Base-by-base conservation (phyloP, 306 rosid species). In the Biancaea sappan region DNA sequence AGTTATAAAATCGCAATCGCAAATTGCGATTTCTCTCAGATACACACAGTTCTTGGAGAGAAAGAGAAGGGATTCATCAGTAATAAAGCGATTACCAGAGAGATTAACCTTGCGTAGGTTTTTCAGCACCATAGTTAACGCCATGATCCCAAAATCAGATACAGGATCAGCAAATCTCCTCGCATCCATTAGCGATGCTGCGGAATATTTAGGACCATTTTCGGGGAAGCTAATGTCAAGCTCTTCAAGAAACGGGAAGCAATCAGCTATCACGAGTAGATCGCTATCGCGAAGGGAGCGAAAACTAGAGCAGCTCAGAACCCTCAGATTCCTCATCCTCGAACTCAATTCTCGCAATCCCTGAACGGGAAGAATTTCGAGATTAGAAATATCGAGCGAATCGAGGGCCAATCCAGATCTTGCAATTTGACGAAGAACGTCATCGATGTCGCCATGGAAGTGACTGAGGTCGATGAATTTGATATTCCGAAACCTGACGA, bases 241-340 rank as follows among this genome's bases (percentile, higher is more conserved):
- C 76, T 91, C 88, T 66, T 89, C 77, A 37, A 91, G 96, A 41
- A 58, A 44, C 10, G 96, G 92, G 66, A 93, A 91, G n/a, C 73
- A 81, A 25, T 81, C 64, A 24, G 90, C 87, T 2, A 93, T 86
- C 43, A 71, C 32, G 32, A 73, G 40, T 19, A 89, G 78, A 78
- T 87, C 83, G 16, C 69, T 40, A 63, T 91, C 88, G 8, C 61
- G 77, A 10, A 93, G 78, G 34, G 34, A 63, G 0, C 78, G 47
- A 19, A 83, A 61, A 73, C 66, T 68, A 3, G 92, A 91, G 78
- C 93, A 89, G 24, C 61, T 76, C 83, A 93, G 69, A 51, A 22
- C 73, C 85, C 62, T 82, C 76, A 93, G 41, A 18, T 69, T 77
- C 70, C 2, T 70, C 87, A 84, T 81, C 74, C 74, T 82, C 10